Base-by-base conservation (phyloP, 2,329 filamentous ascomycete genomes). In the Scytalidium lignicola region DNA sequence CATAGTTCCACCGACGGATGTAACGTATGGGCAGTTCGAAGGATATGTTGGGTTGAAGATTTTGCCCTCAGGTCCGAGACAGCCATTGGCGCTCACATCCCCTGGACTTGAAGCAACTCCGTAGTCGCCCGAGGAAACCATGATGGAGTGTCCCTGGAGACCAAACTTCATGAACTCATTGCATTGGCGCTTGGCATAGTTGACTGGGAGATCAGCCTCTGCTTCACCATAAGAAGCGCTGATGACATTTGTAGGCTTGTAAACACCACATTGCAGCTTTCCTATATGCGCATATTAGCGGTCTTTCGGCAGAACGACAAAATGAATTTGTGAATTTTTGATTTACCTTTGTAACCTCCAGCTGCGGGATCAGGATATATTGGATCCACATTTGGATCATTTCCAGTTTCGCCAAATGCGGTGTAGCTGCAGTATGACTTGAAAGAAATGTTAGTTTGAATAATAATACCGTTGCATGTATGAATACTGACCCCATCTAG, bases 151-250 rank as follows among this genome's bases (percentile, higher is more conserved):
- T 10, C 73, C 73, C 54, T 72, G 71, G 5, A 75, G 63, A 2
- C 69, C 72, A 1, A 79, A 70, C 59, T 79, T 79, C 62, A 79
- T 64, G 55, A 74, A 72, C 65, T 75, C 73, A 47, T 64, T 62
- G 61, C 73, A 75, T 61, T 75, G 73, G 5, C 73, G 69, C 54
- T 74, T 66, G 58, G 77, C 73, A 62, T 83, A 83, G 52, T 66
- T 69, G 8, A 68, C 63, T 0, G 78, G 76, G n/a, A 80, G 66
- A 29, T 75, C 72, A 13, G 67, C 65, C 61, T 83, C 79, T 29
- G 72, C 68, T 42, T 72, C 70, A 37, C 75, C 76, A 58, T 80
- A 79, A 13, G 72, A 76, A 54, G 80, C 74, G 15, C 32, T 37
- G 32, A 37, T 12, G 57, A 62, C 60, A 10, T 58, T 55, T 10